Conservation (phyloP, 306 rosid species). For the Pyrus bretschneideri region DNA sequence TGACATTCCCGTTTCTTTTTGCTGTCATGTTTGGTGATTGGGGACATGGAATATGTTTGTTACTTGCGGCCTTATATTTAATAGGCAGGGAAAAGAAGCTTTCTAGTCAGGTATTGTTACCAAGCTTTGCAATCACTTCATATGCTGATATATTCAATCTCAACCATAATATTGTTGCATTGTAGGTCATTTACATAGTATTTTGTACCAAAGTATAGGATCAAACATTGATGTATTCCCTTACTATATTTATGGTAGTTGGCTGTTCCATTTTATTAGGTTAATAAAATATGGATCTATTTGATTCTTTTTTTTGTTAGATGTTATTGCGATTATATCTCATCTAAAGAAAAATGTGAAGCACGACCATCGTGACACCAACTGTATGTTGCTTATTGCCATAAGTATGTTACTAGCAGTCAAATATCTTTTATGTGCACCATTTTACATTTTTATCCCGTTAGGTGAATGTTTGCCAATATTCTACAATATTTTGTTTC, state of each 20-base stretch:
- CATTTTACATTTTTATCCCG: not conserved
- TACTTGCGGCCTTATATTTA: constrained; percentile 67
- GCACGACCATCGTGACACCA: not conserved
- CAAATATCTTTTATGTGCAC: not conserved
- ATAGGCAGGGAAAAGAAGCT: constrained; percentile 68
- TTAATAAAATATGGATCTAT: not conserved
- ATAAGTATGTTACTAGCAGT: not conserved
- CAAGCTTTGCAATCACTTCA: not conserved
- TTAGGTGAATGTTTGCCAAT: not conserved
- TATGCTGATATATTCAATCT: not conserved
- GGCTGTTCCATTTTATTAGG: not conserved
- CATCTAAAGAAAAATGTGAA: not conserved
- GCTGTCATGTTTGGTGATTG: constrained; percentile 99
- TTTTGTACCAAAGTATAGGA: not conserved
- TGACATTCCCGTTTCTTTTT: constrained; percentile 95
- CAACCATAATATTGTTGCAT: not conserved
- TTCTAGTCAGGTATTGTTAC: constrained; percentile 67
- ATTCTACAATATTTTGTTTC: not conserved
- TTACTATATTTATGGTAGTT: not conserved
- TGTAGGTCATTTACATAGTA: not conserved
- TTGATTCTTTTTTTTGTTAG: not conserved
- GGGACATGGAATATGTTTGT: constrained; percentile 97
- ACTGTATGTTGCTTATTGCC: not conserved
- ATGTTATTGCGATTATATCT: not conserved
- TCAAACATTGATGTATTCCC: not conserved